Evolutionary conservation across 164 flowering plant species (phyloP).

Genomic region (Houttuynia cordata): DNA sequence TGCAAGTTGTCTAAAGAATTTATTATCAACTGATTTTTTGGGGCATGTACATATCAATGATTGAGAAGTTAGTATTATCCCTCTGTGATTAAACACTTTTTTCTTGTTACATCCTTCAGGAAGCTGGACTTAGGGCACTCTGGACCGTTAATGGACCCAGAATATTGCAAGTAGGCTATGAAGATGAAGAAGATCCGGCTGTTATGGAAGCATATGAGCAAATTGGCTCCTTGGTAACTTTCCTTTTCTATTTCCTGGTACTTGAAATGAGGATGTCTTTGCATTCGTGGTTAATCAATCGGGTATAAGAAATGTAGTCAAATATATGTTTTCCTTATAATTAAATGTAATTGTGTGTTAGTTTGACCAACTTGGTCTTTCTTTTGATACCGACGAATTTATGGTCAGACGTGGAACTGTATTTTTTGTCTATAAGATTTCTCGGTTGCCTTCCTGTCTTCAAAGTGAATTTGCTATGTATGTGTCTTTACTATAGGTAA

Average conservation of each 20-base stretch:
- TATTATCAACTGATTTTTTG: background rate
- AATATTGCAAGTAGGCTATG: constrained; percentile 83
- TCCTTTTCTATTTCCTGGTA: background rate
- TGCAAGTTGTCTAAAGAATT: background rate
- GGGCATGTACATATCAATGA: background rate
- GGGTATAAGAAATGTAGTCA: background rate
- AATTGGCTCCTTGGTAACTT: constrained; percentile 75
- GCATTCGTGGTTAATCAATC: background rate
- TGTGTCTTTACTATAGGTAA: too few relatives aligned
- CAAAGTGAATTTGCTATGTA: too few relatives aligned
- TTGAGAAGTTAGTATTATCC: background rate
- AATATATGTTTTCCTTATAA: too few relatives aligned
- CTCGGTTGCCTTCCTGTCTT: too few relatives aligned
- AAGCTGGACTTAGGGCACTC: constrained; percentile 77
- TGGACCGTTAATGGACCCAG: constrained; percentile 93
- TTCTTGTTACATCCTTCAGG: constrained; percentile 25
- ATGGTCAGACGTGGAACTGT: too few relatives aligned
- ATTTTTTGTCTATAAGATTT: too few relatives aligned
- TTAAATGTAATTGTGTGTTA: too few relatives aligned
- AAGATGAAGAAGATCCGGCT: constrained; percentile 78
- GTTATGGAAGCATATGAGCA: constrained; percentile 92
- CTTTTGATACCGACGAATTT: too few relatives aligned
- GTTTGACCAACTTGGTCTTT: too few relatives aligned
- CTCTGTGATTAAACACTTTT: background rate
- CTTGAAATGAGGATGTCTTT: background rate